Conservation (phyloP, 2,329 filamentous ascomycete species). For the Shiraia sp. region DNA sequence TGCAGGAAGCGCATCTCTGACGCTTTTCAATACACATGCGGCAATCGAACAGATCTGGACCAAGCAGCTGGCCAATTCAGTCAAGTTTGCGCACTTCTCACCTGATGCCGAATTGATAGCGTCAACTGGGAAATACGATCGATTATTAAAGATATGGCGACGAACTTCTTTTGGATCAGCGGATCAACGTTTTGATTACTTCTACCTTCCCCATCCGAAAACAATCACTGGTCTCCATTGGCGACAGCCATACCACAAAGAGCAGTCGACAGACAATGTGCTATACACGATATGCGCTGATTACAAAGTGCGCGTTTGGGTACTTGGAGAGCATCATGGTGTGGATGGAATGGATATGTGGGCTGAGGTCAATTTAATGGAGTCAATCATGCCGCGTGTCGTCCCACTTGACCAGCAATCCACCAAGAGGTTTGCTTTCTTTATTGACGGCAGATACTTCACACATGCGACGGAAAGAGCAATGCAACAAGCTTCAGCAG, state of each 20-base stretch:
- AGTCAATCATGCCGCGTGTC: constrained; percentile 66
- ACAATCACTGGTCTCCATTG: constrained; percentile 84
- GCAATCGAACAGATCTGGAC: constrained; percentile 69
- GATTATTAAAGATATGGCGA: constrained; percentile 90
- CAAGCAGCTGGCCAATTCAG: constrained; percentile 71
- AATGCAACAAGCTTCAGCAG: constrained; percentile 64
- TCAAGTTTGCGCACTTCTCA: constrained; percentile 76
- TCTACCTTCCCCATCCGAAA: constrained; percentile 83
- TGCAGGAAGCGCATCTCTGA: constrained; percentile 70
- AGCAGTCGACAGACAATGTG: constrained; percentile 81
- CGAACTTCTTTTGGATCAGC: constrained; percentile 80
- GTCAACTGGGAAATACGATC: constrained; percentile 76
- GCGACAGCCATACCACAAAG: constrained; percentile 75
- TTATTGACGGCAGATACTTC: constrained; percentile 82
- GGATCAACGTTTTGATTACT: constrained; percentile 85
- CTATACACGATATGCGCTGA: constrained; percentile 89
- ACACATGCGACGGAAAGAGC: constrained; percentile 75
- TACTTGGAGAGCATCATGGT: constrained; percentile 71
- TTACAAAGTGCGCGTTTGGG: constrained; percentile 81
- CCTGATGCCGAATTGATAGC: constrained; percentile 88
- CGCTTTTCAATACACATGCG: constrained; percentile 66
- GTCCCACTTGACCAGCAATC: constrained; percentile 45
- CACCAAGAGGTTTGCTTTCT: constrained; percentile 69
- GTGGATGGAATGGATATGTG: constrained; percentile 77
- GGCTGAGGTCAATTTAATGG: constrained; percentile 75